Base-by-base conservation (phyloP, 495 filamentous ascomycete species). In the Hypoxylon crocopeplum region DNA sequence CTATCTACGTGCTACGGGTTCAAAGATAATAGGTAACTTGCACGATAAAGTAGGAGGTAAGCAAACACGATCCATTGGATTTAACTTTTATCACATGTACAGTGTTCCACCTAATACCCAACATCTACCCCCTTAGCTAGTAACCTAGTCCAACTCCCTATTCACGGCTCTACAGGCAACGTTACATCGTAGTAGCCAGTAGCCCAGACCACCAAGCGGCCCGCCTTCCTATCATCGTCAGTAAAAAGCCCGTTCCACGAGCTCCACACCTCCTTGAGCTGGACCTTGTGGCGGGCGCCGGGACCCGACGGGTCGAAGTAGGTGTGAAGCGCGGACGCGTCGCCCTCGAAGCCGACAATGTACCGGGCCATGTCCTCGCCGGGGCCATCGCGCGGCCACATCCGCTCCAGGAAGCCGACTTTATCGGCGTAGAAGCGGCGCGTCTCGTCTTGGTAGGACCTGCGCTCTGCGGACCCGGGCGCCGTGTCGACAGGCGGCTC, bases 181-280 rank as follows among this genome's bases (percentile, higher is more conserved):
- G 5, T 34, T 10, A 49, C 48, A 29, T 70, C 61, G 32, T 69
- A 77, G 24, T 72, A 70, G n/a, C 76, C 73, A 11, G 75, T 78
- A 55, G 78, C 79, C 81, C 82, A 98, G 36, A 96, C 90, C 6
- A 97, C 79, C 58, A 98, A 82, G 70, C 91, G 88, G n/a, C 94
- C 95, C 21, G 73, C 73, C 59, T 95, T 82, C 64, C 94, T 83
- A 81, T 81, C 86, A 74, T 98, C 94, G 68, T 97, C 94, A 61
- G 96, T 91, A 76, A 87, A 90, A 56, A 86, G 79, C 1, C 84
- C 89, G 74, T 97, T 98, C 72, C 83, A 90, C 7, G 80, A 86
- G 33, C 86, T 80, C 87, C 86, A 97, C 13, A 83, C 88, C 45
- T 75, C 76, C 20, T 69, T 77, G 39, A 91, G 74, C 25, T 76